Base-by-base conservation (phyloP, 2,329 filamentous ascomycete species). In the Pyrenophora graminea region DNA sequence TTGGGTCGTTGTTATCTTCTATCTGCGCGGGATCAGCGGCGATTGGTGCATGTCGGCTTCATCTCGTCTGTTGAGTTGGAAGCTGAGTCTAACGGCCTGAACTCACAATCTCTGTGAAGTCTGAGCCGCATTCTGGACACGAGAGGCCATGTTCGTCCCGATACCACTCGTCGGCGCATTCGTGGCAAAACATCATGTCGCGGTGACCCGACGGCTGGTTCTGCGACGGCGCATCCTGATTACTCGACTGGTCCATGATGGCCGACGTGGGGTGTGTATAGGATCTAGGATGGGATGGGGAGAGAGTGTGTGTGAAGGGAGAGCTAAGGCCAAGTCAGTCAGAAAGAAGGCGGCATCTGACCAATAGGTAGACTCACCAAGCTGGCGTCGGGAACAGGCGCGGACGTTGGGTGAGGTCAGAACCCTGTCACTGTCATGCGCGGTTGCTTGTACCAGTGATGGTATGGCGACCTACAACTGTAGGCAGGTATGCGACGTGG, bases 101-200 rank as follows among this genome's bases (percentile, higher is more conserved):
- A 79, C 87, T 68, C 79, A 96, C 92, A 63, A 97, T 91, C 76
- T 99, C 92, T 13, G 85, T 90, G 60, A 90, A 86, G 17, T 96
- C 90, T 32, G 85, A 85, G 3, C 80, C 70, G 70, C 94, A 99
- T n/a, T 77, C 73, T 13, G 91, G 91, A 69, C 94, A 99, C 13
- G 76, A 77, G 56, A 96, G 75, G 21, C 82, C 86, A 59, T 82
- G 79, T 57, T 88, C 82, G 53, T 90, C 84, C 53, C 84, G 80
- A 66, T 88, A 90, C 91, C 91, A 97, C 71, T 96, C 88, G 57
- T 88, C 77, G 45, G 82, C 72, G 76, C 94, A 97, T 53, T 81
- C 77, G 74, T 97, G 91, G 74, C 94, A 99, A 73, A 83, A 95
- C 47, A 97, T 87, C 58, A 93, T 84, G 68, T 96, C 89, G 56